Evolutionary conservation across 305 asterid species (phyloP), one percentile per base, ranked within the genome.

Genomic region (Solanum hybrid): DNA sequence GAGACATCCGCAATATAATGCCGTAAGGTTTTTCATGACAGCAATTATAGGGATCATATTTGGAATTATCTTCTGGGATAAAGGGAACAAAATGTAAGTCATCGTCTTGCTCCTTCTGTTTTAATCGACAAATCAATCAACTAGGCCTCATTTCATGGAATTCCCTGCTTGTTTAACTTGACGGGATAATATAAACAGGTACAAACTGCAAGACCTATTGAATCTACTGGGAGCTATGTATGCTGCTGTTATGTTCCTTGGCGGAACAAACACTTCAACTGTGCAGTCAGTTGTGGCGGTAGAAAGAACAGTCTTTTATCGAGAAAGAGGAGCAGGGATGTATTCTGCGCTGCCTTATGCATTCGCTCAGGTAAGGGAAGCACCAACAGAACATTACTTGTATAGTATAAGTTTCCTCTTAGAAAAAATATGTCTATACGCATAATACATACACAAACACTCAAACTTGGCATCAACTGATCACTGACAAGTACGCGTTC

Each of bases 1-100:
- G 99, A 96, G 99, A 89, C 91, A 97, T 89, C 97, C 99, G 22
- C 94, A 92, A 91, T 97, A 96, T 88, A 97, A 97, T 85, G 92
- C 95, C 89, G 87, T 95, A 87, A 92, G 99, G 87, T 95, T 96
- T 93, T 92, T 94, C 82, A 90, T 96, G 98, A 96, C 99, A 40
- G 89, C 93, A 6, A 31, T 94, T 18, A 93, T 96, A 28, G 99
- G 98, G 20, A 6, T 95, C 39, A 90, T 97, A 88, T 97, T 97
- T 39, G 99, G 99, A 75, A 90, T 94, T 90, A 94, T 97, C 89
- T 97, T 95, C 90, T 97, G 99, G 99, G 87, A 94, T 91, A 96
- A 97, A 88, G 99, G 98, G 39, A 76, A 92, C 29, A 90, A 95
- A 92, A 84, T 94, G 99, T 97, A 91, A 96, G 99, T 89, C 64